These are phyloP conservation scores for Cucurbitaria berberidis DNA, from an alignment of 2,329 filamentous ascomycete genomes.

Conservation along the genomic window DNA sequence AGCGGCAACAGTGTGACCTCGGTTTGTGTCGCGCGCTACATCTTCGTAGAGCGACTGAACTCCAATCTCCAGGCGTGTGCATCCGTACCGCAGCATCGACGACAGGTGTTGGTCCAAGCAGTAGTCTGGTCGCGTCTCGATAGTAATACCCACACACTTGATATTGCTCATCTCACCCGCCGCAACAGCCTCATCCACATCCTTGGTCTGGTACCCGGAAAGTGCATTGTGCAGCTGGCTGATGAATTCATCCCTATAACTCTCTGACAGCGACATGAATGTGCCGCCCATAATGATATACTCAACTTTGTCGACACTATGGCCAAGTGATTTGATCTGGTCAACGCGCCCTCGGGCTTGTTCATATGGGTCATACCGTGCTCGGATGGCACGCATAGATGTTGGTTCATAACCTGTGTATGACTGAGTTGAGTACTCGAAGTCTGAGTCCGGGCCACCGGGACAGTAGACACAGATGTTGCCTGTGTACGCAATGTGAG, in stretches of 20 bases:
- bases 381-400: slow-evolving; percentile 96
- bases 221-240: slow-evolving; percentile 95
- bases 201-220: slow-evolving; percentile 90
- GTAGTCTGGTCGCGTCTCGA: slow-evolving; percentile 96
- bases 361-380: slow-evolving; percentile 96
- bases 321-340: slow-evolving; percentile 92
- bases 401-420: slow-evolving; percentile 99
- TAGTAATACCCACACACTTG: slow-evolving; percentile 98
- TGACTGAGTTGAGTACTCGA: slow-evolving; percentile 98
- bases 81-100: slow-evolving; percentile 97
- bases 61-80: slow-evolving; percentile 90
- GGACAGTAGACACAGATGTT: slow-evolving; percentile 99
- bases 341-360: slow-evolving; percentile 95
- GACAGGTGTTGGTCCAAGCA: slow-evolving; percentile 94
- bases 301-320: slow-evolving; percentile 98
- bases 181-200: slow-evolving; percentile 93
- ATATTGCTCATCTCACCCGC: slow-evolving; percentile 96
- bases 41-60: slow-evolving; percentile 98
- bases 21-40: slow-evolving; percentile 96
- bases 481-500: slow-evolving; percentile 96
- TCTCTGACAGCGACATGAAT: slow-evolving; percentile 93
- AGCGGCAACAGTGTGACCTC: slow-evolving; percentile 92
- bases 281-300: slow-evolving; percentile 99
- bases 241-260: slow-evolving; percentile 92
- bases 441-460: slow-evolving; percentile 95